Evolutionary conservation across 495 filamentous ascomycete species (phyloP).

Genomic region (Gamarada debralockiae): DNA sequence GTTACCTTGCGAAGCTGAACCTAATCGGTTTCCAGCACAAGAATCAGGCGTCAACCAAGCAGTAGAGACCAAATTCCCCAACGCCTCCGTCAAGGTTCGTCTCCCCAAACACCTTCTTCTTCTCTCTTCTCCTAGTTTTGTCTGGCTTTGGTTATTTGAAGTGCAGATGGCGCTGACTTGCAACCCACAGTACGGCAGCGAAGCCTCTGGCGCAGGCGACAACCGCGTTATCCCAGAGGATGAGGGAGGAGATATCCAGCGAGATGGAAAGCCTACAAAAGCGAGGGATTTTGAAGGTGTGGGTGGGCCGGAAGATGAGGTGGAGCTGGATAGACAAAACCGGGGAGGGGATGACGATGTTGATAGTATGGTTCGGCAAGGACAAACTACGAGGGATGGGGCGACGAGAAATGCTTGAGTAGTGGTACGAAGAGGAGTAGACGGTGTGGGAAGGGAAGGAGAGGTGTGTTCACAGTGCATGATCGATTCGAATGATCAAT

Average conservation of each 20-base stretch:
- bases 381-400: too few relatives aligned
- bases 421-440: too few relatives aligned
- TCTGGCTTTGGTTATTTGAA: too few relatives aligned
- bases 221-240: conserved; percentile 49
- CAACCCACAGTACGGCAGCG: too few relatives aligned
- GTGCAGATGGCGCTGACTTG: too few relatives aligned
- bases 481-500: too few relatives aligned
- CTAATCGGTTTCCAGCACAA: conserved; percentile 27
- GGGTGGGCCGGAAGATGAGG: conserved; percentile 51
- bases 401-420: too few relatives aligned
- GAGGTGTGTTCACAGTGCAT: too few relatives aligned
- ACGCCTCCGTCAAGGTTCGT: conserved; percentile 35
- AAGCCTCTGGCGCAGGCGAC: conserved; percentile 42
- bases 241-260: conserved; percentile 46
- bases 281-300: conserved; percentile 50
- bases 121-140: too few relatives aligned
- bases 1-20: not conserved
- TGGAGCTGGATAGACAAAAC: conserved; percentile 30
- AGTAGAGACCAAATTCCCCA: conserved; percentile 41
- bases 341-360: too few relatives aligned
- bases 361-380: conserved; percentile 35
- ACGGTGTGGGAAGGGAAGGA: too few relatives aligned
- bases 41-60: conserved; percentile 52
- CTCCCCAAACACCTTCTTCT: too few relatives aligned
- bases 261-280: conserved; percentile 40